Conservation (phyloP, 805 yeast species). For the Suhomyces emberorum region DNA sequence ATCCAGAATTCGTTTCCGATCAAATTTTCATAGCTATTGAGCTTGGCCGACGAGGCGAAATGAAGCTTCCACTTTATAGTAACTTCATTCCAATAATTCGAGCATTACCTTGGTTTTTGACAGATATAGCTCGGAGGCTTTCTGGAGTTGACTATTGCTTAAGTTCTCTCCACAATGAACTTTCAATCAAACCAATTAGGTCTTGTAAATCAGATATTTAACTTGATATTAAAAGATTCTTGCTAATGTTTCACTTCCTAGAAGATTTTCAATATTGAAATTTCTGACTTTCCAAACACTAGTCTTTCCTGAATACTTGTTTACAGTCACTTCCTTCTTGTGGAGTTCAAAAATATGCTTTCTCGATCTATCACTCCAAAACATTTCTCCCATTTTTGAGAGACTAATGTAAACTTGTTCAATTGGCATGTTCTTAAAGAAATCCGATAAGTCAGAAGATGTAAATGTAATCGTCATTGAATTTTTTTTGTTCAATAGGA, state of each 20-base stretch:
- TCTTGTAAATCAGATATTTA: too few relatives aligned
- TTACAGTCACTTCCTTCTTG: neutral
- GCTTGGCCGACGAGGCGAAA: conserved; percentile 62
- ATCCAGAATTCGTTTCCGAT: conserved; percentile 62
- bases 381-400: neutral
- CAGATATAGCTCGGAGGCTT: conserved; percentile 47
- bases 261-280: too few relatives aligned
- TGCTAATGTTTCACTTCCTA: too few relatives aligned
- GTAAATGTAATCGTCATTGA: conserved; percentile 14
- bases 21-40: conserved; percentile 54
- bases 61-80: conserved; percentile 75
- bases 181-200: too few relatives aligned
- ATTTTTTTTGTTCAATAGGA: conserved; percentile 10
- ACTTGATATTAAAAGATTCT: too few relatives aligned
- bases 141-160: conserved; percentile 83
- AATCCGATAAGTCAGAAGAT: conserved; percentile 10
- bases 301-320: neutral
- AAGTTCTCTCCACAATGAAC: too few relatives aligned
- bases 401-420: conserved; percentile 14
- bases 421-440: conserved; percentile 10
- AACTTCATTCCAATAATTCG: conserved; percentile 69
- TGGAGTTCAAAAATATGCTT: neutral
- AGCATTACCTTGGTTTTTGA: conserved; percentile 69
- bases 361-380: neutral
- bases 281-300: neutral